Percentiles rank a stretch among this genome's conserved stretches.
These are phyloP conservation scores for Eruca vesicaria DNA, from an alignment of 441 rosid genomes.

Conservation along the genomic window DNA sequence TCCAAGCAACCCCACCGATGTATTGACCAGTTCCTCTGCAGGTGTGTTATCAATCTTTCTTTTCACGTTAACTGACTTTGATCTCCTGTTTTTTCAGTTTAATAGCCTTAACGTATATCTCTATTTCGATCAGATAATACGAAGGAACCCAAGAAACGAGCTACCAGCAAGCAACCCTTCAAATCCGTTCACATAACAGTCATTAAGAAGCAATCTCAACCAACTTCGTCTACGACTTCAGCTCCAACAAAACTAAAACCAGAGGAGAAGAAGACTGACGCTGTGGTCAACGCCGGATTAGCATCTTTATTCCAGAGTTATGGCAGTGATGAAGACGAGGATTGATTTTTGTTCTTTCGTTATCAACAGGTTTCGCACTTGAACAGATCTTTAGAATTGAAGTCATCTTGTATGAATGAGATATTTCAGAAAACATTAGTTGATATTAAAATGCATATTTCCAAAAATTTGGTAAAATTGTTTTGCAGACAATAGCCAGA, in stretches of 20 bases:
- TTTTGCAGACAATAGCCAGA: constrained; percentile 14
- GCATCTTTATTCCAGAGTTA: constrained; percentile 59
- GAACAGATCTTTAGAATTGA: constrained; percentile 8
- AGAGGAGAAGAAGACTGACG: constrained; percentile 34
- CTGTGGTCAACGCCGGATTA: constrained; percentile 36
- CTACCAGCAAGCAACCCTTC: constrained; percentile 35
- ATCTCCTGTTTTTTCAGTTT: background rate
- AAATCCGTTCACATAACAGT: constrained; percentile 43
- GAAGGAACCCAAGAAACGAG: constrained; percentile 21
- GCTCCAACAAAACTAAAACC: constrained; percentile 22
- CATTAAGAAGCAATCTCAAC: constrained; percentile 44
- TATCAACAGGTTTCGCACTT: constrained; percentile 1
- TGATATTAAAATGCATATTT: background rate
- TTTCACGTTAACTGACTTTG: constrained; percentile 2
- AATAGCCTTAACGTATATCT: background rate
- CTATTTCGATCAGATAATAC: constrained; percentile 37
- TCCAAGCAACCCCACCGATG: constrained; percentile 57
- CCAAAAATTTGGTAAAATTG: background rate
- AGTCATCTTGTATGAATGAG: constrained; percentile 1
- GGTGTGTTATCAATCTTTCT: constrained; percentile 38
- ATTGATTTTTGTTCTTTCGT: background rate
- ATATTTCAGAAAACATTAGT: background rate
- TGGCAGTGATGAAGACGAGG: constrained; percentile 53
- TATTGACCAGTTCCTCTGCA: constrained; percentile 38
- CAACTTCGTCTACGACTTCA: constrained; percentile 13